Evolutionary conservation across 2,329 filamentous ascomycete genomes (phyloP), one percentile per base, ranked within the genome.

Genomic region (Pestalotiopsis sp.): DNA sequence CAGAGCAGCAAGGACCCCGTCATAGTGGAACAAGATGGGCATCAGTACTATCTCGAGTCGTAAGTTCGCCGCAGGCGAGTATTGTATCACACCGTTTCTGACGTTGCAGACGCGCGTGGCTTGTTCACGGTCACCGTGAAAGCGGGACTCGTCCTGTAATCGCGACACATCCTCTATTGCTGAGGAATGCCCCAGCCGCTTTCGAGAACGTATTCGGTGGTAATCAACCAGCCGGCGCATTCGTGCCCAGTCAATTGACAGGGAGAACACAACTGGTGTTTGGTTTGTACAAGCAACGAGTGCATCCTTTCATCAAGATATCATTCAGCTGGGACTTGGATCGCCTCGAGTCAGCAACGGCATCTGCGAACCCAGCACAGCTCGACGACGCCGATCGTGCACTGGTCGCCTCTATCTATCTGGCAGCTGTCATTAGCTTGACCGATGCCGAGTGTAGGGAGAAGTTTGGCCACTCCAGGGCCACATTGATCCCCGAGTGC

Each of bases 31-130:
- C 23, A 62, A n/a, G 59, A 62, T 62, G 59, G 59, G 11, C 59
- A 62, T n/a, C 59, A 62, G 20, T 41, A 62, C 11, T 62, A 62
- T 41, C 27, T 62, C 14, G 59, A 62, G 59, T 62, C 59, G 59
- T 62, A 36, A 62, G 59, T 62, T 4, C 2, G 2, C n/a, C 36
- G 12, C 38, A 17, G 14, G 9, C 17, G 31, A 41, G 3, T 6
- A 11, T 17, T 3, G 2, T 12, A 1, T 23, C 4, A 9, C 57
- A n/a, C 6, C 3, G 1, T 3, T 14, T 7, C 23, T 36, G 12
- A 62, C 12, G 3, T 41, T 23, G 4, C 11, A 62, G 59, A 23
- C 59, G 59, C 13, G 36, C 36, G 12, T 62, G 59, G 59, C 27
- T 62, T n/a, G 36, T 41, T 39, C 59, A 62, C 41, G 59, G 59